A percentile compares a stretch with the other conserved stretches of the same genome.
phyloP scores from a whole-genome alignment of 108 stramenopile genomes.

The Fragilariopsis cylindrus region DNA sequence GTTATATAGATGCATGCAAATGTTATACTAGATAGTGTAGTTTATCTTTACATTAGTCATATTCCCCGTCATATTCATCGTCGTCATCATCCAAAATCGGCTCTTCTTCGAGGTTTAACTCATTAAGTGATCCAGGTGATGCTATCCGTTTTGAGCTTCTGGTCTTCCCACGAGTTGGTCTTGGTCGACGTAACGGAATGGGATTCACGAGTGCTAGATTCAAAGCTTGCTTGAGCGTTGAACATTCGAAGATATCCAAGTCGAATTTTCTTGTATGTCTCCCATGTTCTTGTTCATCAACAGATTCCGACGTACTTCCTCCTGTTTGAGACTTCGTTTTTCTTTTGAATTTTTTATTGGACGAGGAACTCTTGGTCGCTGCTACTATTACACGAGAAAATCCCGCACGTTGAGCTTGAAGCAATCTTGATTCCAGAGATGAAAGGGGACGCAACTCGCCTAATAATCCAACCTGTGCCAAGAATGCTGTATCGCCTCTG shows the following conservation, averaged over 20 bases:
- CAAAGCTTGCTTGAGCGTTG: constrained; percentile 62
- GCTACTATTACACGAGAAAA: constrained; percentile 68
- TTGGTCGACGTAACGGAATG: constrained; percentile 15
- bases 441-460: constrained; percentile 86
- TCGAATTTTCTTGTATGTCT: constrained; percentile 16
- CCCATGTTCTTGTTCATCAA: background rate
- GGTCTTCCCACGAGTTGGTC: constrained; percentile 26
- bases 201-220: constrained; percentile 18
- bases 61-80: constrained; percentile 11
- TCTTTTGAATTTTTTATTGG: constrained; percentile 6
- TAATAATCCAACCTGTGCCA: constrained; percentile 92
- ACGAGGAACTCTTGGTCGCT: constrained; percentile 10
- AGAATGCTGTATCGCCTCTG: constrained; percentile 90
- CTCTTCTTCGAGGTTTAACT: constrained; percentile 1
- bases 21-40: no score
- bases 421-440: constrained; percentile 71
- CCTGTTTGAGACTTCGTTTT: background rate
- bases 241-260: constrained; percentile 59
- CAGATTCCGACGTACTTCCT: constrained; percentile 16
- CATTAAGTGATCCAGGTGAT: constrained; percentile 9
- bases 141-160: background rate
- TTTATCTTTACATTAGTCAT: background rate
- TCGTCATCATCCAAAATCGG: constrained; percentile 14
- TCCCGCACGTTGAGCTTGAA: constrained; percentile 82
- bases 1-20: no score